Percentiles rank a stretch among this genome's conserved stretches.
These are phyloP conservation scores for Trypanosoma mega DNA, from an alignment of 208 protist genomes.

Conservation along the genomic window DNA sequence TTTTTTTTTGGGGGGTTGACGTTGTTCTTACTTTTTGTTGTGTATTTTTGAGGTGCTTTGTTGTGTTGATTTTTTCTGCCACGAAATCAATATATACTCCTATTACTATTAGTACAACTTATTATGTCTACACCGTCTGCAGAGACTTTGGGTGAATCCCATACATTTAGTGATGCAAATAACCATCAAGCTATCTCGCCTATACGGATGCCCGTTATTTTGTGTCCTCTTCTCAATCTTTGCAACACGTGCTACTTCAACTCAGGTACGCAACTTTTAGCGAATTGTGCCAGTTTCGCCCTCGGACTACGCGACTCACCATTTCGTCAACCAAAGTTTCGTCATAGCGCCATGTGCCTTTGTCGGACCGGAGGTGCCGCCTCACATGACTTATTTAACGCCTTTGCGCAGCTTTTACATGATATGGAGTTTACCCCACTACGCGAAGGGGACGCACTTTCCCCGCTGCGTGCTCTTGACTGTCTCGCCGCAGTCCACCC, in stretches of 20 bases:
- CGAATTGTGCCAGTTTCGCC: constrained; percentile 79
- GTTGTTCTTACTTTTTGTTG: no score
- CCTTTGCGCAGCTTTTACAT: constrained; percentile 46
- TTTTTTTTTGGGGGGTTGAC: no score
- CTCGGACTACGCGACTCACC: constrained; percentile 56
- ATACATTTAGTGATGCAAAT: background rate
- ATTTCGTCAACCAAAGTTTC: constrained; percentile 18
- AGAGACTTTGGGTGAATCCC: no score
- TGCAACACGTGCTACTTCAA: constrained; percentile 99
- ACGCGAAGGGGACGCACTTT: constrained; percentile 28
- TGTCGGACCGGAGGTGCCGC: constrained; percentile 27
- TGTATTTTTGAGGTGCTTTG: no score
- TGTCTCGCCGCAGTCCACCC: constrained; percentile 56
- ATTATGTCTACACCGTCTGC: no score
- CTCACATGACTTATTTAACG: constrained; percentile 45
- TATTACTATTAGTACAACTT: no score
- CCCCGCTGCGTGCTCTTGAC: constrained; percentile 51
- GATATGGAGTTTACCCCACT: constrained; percentile 58
- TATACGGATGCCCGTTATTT: constrained; percentile 33
- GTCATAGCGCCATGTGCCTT: constrained; percentile 20
- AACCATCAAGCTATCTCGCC: background rate
- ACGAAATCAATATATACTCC: no score
- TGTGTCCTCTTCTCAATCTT: constrained; percentile 92
- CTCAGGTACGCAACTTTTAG: constrained; percentile 93
- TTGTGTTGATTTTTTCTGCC: no score